A percentile compares a stretch with the other conserved stretches of the same genome.
Evolutionary conservation across 169 alveolate genomes (phyloP).

Genomic region (Pseudocohnilembus persalinus): DNA sequence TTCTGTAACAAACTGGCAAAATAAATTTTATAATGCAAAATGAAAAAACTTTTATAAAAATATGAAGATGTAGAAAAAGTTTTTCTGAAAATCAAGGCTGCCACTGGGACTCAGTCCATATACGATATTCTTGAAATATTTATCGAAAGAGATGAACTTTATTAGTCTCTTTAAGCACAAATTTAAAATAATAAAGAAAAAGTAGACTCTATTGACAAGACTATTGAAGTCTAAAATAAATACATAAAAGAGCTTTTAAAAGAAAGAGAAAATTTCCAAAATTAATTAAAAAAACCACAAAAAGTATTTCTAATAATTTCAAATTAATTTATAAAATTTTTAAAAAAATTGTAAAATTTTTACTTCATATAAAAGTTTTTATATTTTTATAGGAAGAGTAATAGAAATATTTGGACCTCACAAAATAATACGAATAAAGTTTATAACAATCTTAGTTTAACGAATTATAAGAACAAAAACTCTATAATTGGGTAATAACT

Average conservation of each 20-base stretch:
- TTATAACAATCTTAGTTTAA: background rate
- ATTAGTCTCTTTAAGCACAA: background rate
- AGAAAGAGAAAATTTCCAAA: background rate
- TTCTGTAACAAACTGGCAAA: too few relatives aligned
- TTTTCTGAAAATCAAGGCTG: background rate
- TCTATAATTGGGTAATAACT: background rate
- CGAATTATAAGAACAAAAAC: background rate
- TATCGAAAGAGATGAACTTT: background rate
- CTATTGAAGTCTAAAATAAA: too few relatives aligned
- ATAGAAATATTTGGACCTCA: background rate
- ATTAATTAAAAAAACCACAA: background rate
- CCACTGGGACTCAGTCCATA: background rate
- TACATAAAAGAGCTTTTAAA: background rate
- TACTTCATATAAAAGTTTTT: too few relatives aligned
- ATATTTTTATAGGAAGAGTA: background rate
- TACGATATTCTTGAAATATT: background rate
- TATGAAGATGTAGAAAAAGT: background rate
- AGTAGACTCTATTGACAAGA: background rate
- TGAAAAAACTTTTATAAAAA: background rate
- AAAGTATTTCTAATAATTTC: too few relatives aligned
- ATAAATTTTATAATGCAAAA: too few relatives aligned
- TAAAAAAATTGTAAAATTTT: too few relatives aligned
- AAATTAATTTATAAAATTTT: too few relatives aligned
- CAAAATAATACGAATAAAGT: background rate
- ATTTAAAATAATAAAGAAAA: background rate